Conservation (phyloP, 2,329 filamentous ascomycete species). For the Fusarium sp. region DNA sequence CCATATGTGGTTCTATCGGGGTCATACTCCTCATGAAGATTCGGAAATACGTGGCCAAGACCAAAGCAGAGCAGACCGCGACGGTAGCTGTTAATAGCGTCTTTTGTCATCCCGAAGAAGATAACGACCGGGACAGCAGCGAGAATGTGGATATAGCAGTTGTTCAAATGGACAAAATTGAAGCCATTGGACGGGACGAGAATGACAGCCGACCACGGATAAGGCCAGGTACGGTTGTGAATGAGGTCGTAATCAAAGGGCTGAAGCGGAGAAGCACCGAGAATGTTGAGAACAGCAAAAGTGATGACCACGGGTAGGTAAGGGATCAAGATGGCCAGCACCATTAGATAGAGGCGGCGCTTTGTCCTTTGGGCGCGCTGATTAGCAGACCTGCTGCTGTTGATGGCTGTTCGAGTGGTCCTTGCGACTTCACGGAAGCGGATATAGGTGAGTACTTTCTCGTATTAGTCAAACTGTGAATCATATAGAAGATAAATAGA, state of each 20-base stretch:
- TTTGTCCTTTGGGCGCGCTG: conserved; percentile 60
- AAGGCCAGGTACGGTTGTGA: conserved; percentile 52
- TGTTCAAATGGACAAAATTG: conserved; percentile 56
- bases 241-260: conserved; percentile 58
- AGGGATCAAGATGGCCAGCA: conserved; percentile 61
- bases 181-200: conserved; percentile 57
- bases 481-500: neutral
- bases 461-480: neutral
- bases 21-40: conserved; percentile 54
- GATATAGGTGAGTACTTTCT: conserved; percentile 58
- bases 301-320: conserved; percentile 62
- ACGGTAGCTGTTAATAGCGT: conserved; percentile 64
- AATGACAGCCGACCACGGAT: conserved; percentile 61
- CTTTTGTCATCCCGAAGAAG: conserved; percentile 67
- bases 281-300: conserved; percentile 57
- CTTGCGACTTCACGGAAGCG: conserved; percentile 61
- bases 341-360: conserved; percentile 67
- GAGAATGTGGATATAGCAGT: conserved; percentile 61
- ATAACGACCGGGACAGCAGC: conserved; percentile 61
- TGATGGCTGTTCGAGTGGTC: conserved; percentile 54
- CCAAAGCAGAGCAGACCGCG: conserved; percentile 53
- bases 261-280: conserved; percentile 40
- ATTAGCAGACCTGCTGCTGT: conserved; percentile 54
- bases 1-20: conserved; percentile 47
- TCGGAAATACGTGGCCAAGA: conserved; percentile 57